A percentile compares a stretch with the other conserved stretches of the same genome.
Conservation (phyloP, 2,329 filamentous ascomycete species). For the Fonsecaea erecta region DNA sequence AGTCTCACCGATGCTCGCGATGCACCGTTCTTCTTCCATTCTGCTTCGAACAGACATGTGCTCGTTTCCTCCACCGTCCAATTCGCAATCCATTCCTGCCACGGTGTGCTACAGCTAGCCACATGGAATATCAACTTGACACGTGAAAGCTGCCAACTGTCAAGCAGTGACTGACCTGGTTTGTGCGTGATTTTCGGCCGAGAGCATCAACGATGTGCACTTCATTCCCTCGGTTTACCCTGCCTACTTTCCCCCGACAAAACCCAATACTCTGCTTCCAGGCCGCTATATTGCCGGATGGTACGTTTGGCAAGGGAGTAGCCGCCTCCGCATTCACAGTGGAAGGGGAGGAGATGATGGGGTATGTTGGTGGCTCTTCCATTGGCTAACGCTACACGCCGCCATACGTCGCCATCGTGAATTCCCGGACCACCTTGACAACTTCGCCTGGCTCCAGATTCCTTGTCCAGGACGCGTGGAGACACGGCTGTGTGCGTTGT, state of each 20-base stretch:
- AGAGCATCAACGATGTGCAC: neutral
- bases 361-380: neutral
- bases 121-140: neutral
- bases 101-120: neutral
- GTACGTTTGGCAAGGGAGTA: constrained; percentile 20
- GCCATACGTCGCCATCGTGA: constrained; percentile 15
- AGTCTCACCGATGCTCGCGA: constrained; percentile 15
- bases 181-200: neutral
- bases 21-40: constrained; percentile 3
- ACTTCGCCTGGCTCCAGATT: neutral
- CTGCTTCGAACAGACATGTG: constrained; percentile 18
- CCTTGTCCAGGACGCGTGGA: constrained; percentile 3
- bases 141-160: neutral
- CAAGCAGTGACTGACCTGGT: neutral
- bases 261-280: neutral
- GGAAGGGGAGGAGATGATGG: constrained; percentile 17
- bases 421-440: constrained; percentile 6
- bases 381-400: constrained; percentile 7
- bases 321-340: constrained; percentile 27
- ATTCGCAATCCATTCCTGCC: neutral
- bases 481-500: constrained; percentile 2
- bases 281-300: constrained; percentile 10
- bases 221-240: neutral
- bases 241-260: constrained; percentile 10
- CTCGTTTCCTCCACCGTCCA: constrained; percentile 4